Evolutionary conservation across 495 filamentous ascomycete genomes (phyloP).

Genomic region (Barbatosphaeria neglecta): DNA sequence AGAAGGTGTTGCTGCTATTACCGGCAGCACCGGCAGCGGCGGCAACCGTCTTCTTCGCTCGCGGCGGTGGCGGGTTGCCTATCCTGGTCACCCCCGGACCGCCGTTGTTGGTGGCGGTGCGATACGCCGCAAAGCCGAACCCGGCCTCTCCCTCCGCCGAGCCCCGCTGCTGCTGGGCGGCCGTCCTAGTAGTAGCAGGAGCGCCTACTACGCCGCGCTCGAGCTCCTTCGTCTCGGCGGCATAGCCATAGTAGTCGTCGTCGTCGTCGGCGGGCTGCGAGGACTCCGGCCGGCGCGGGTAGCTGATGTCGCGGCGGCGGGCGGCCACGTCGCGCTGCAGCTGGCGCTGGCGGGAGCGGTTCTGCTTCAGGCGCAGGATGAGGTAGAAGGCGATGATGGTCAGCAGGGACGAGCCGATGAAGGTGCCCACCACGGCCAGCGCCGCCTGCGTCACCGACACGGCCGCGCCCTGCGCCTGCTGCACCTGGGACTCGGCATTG

Average conservation of each 20-base stretch:
- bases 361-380: slow-evolving; percentile 16
- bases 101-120: background rate
- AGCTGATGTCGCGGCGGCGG: slow-evolving; percentile 4
- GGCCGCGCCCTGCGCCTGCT: slow-evolving; percentile 19
- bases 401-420: slow-evolving; percentile 28
- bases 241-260: slow-evolving; percentile 1
- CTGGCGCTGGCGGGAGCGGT: slow-evolving; percentile 12
- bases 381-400: slow-evolving; percentile 19
- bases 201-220: background rate
- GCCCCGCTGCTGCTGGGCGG: too few species aligned
- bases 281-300: slow-evolving; percentile 5
- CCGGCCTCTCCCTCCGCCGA: too few species aligned
- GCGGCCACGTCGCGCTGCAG: background rate
- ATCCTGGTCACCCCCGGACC: background rate
- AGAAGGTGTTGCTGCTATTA: background rate
- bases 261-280: background rate
- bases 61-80: background rate
- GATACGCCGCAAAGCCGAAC: background rate
- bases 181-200: too few species aligned
- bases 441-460: slow-evolving; percentile 25
- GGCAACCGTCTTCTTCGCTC: background rate
- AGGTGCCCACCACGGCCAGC: slow-evolving; percentile 26
- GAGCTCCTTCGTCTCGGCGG: slow-evolving; percentile 1
- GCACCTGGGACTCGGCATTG: slow-evolving; percentile 15
- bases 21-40: background rate